phyloP scores from a whole-genome alignment of 768 basidiomycete species.

The Serendipita indica region DNA sequence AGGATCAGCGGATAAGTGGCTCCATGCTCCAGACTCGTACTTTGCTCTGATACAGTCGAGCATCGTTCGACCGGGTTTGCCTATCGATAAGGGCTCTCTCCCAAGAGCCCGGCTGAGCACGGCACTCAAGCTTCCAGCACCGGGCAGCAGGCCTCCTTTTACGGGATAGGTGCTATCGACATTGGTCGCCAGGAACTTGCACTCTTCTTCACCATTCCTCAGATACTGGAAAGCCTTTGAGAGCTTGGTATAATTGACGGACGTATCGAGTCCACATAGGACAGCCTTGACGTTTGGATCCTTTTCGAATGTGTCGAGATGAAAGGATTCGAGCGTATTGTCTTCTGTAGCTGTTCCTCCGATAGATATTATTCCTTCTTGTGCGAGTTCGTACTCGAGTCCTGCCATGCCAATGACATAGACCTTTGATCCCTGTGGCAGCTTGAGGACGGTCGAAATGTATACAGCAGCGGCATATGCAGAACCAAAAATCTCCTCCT shows the following conservation, averaged over 20 bases:
- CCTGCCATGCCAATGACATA: conserved; percentile 91
- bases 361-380: conserved; percentile 63
- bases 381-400: conserved; percentile 81
- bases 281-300: conserved; percentile 83
- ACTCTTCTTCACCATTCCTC: conserved; percentile 44
- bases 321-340: conserved; percentile 55
- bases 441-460: conserved; percentile 72
- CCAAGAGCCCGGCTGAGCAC: conserved; percentile 62
- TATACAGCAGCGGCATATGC: conserved; percentile 78
- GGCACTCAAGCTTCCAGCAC: conserved; percentile 71
- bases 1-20: conserved; percentile 1
- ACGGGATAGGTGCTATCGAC: conserved; percentile 82
- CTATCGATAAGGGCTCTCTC: conserved; percentile 60
- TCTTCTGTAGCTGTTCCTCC: conserved; percentile 87
- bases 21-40: conserved; percentile 24
- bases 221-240: conserved; percentile 88
- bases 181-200: conserved; percentile 82
- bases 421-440: conserved; percentile 84
- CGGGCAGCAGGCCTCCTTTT: conserved; percentile 56
- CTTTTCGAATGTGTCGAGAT: conserved; percentile 47
- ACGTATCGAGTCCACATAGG: conserved; percentile 79
- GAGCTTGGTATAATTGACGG: conserved; percentile 86
- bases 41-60: conserved; percentile 79
- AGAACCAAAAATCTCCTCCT: conserved; percentile 97
- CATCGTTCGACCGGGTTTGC: conserved; percentile 87